Evolutionary conservation across 768 basidiomycete species (phyloP).

Genomic region (Leccinum subgranulosum): DNA sequence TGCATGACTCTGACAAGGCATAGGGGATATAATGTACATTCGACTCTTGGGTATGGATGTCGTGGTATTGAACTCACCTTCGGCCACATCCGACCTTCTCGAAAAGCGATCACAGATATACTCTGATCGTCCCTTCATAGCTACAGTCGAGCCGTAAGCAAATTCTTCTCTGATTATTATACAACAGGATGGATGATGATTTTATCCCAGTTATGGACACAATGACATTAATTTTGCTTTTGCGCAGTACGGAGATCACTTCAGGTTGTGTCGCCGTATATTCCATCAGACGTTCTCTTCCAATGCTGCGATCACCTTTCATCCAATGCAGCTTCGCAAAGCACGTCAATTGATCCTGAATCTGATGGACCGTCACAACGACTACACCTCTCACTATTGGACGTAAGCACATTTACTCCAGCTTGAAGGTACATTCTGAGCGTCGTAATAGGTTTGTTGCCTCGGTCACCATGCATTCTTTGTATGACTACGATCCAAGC

Average conservation of each 20-base stretch:
- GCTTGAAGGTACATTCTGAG: not conserved
- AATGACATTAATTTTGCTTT: constrained; percentile 7
- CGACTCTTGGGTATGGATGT: not conserved
- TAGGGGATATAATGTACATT: not conserved
- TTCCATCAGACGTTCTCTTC: constrained; percentile 13
- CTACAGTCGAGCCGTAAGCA: constrained; percentile 15
- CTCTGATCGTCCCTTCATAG: constrained; percentile 44
- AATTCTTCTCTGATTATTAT: not conserved
- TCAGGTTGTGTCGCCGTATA: constrained; percentile 13
- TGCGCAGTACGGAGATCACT: constrained; percentile 12
- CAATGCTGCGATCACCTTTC: constrained; percentile 1
- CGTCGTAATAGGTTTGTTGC: constrained; percentile 27
- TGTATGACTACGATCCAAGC: constrained; percentile 22
- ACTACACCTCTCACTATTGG: constrained; percentile 6
- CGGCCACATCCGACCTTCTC: constrained; percentile 38
- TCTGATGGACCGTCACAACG: constrained; percentile 2
- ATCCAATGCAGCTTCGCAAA: constrained; percentile 7
- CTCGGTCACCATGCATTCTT: constrained; percentile 24
- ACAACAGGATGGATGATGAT: not conserved
- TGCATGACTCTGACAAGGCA: not conserved
- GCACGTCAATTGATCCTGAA: constrained; percentile 5
- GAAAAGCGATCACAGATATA: constrained; percentile 46
- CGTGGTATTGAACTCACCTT: not conserved
- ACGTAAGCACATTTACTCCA: constrained; percentile 4
- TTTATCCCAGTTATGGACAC: constrained; percentile 15